Evolutionary conservation across 2,329 filamentous ascomycete genomes (phyloP), one percentile per base, ranked within the genome.

Genomic region (Ascochyta lentis): DNA sequence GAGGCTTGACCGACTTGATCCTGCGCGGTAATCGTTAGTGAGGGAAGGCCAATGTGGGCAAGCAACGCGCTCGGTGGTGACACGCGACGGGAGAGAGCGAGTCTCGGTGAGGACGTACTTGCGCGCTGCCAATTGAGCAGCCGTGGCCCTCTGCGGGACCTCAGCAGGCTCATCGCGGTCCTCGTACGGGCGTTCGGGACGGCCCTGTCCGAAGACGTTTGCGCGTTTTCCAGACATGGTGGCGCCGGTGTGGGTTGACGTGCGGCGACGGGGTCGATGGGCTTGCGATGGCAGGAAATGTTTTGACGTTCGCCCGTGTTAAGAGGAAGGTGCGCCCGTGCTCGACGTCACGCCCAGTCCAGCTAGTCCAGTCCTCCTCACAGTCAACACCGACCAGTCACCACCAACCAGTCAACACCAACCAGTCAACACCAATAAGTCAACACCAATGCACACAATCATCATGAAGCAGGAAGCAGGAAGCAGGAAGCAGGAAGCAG

Each of bases 51-150:
- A 43, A 44, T 12, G 33, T 26, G 12, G 23, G 35, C 45, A 35
- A 35, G 4, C 19, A 16, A 39, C n/a, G 40, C 35, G 27, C 27
- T 29, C 10, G 7, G 8, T 10, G 16, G 24, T 37, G 42, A 41
- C 41, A 43, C 49, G 50, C 43, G 43, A 50, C 34, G 38, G 35
- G 38, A 26, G 39, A 23, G 34, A 24, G n/a, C 33, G 26, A 26
- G 55, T 50, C 40, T 31, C 26, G 26, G 49, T 24, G 33, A 52
- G 48, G 38, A 49, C 34, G 49, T 76, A 84, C 83, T 80, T 84
- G 75, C 83, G 79, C 56, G 71, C 74, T 29, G 83, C 82, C 72
- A 84, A 46, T 71, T 84, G 82, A 35, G 82, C 81, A 35, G 82
- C 82, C 26, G 81, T 84, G 31, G 83, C 82, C 71, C 77, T 78